Evolutionary conservation across 371 early-diverging fungal genomes (phyloP).

Genomic region (Umbelopsis sp.): DNA sequence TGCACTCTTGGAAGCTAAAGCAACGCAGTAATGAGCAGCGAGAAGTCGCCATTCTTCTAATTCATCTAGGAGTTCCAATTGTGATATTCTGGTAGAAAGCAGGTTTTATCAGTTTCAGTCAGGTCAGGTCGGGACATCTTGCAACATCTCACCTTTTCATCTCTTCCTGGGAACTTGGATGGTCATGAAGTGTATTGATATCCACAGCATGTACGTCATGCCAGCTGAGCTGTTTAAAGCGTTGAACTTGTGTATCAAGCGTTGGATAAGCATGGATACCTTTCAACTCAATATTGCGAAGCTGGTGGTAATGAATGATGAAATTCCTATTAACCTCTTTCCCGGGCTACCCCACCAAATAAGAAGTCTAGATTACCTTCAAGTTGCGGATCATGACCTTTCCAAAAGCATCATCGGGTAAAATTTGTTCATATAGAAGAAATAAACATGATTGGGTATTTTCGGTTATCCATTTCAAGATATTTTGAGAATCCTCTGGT

Average conservation of each 20-base stretch:
- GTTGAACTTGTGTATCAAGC: slow-evolving; percentile 64
- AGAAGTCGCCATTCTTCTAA: slow-evolving; percentile 91
- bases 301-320: slow-evolving; percentile 25
- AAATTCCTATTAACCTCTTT: not conserved
- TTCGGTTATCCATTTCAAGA: slow-evolving; percentile 73
- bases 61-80: slow-evolving; percentile 90
- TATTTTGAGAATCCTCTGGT: slow-evolving; percentile 62
- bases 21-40: slow-evolving; percentile 87
- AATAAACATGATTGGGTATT: slow-evolving; percentile 58
- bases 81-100: slow-evolving; percentile 58
- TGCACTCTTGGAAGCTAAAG: slow-evolving; percentile 66
- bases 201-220: slow-evolving; percentile 66
- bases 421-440: slow-evolving; percentile 88
- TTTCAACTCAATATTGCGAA: slow-evolving; percentile 71
- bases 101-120: not conserved
- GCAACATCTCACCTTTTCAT: slow-evolving; percentile 48
- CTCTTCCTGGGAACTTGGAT: slow-evolving; percentile 50
- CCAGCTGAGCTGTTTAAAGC: slow-evolving; percentile 73
- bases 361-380: slow-evolving; percentile 35
- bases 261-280: slow-evolving; percentile 79
- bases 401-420: slow-evolving; percentile 91
- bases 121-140: no score
- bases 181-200: slow-evolving; percentile 72
- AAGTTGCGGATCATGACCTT: slow-evolving; percentile 89
- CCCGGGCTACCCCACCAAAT: not conserved